Conservation (phyloP, 139 green algal genomes). For the Chlorella ohadii region DNA sequence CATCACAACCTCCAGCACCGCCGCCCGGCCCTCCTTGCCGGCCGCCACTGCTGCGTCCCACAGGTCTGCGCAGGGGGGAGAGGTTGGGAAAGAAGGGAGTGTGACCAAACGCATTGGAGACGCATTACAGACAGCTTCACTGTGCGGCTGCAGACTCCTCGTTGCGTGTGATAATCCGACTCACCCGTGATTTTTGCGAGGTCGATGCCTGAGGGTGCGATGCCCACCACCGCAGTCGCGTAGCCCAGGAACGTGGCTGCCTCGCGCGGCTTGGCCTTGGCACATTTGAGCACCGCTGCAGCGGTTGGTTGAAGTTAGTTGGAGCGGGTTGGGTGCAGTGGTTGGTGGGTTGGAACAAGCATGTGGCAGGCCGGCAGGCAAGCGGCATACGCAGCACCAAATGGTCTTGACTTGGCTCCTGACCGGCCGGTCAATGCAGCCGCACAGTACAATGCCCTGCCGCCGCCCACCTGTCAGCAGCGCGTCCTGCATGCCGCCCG, state of each 20-base stretch:
- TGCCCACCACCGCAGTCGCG: slow-evolving; percentile 60
- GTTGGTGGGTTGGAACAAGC: too few relatives aligned
- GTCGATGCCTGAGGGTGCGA: slow-evolving; percentile 50
- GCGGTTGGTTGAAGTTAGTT: background rate
- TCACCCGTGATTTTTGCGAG: slow-evolving; percentile 56
- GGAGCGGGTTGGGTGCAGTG: too few relatives aligned
- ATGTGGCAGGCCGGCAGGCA: background rate
- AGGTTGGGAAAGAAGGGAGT: too few relatives aligned
- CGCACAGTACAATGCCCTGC: too few relatives aligned
- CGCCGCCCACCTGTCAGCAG: slow-evolving; percentile 26
- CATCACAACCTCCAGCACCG: slow-evolving; percentile 53
- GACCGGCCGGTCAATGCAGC: background rate
- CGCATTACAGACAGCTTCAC: too few relatives aligned
- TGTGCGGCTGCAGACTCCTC: too few relatives aligned
- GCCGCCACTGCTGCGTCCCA: slow-evolving; percentile 52
- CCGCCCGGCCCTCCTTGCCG: slow-evolving; percentile 37
- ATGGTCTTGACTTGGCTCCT: too few relatives aligned
- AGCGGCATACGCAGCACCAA: too few relatives aligned
- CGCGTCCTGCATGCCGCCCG: slow-evolving; percentile 37
- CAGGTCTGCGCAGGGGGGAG: slow-evolving; percentile 17
- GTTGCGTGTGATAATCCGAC: too few relatives aligned
- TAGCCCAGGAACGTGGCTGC: slow-evolving; percentile 64
- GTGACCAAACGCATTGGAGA: too few relatives aligned
- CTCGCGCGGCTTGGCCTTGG: slow-evolving; percentile 59
- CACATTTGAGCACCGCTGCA: slow-evolving; percentile 52